Base-by-base conservation (phyloP, 257 asterid genomes). In the Fraxinus cuspidata region DNA sequence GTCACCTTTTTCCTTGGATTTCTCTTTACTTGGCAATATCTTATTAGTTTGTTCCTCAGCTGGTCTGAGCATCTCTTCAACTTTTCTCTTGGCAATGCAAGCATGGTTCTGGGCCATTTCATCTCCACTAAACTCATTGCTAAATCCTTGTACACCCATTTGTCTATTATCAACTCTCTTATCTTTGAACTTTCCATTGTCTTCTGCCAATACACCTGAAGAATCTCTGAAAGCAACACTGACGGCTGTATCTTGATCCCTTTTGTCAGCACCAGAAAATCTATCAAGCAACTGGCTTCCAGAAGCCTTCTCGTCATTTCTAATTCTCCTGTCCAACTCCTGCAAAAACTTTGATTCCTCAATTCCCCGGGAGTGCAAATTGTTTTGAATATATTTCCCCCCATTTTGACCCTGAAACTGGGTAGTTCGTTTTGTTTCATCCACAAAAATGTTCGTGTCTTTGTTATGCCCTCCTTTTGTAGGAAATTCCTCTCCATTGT, bases 321-420 rank as follows among this genome's bases (percentile, higher is more conserved):
- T 88, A 79, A 82, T 85, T 85, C 97, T 86, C 89, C 88, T 80
- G 63, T 80, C 92, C 88, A 89, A 75, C 77, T 90, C 94, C 84
- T 68, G 89, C 72, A 84, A 85, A 81, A 81, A 87, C 82, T 86
- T 89, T 72, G 92, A 74, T 73, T 87, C 92, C 73, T 82, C 90
- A 16, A 63, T 78, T 63, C 58, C 85, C 74, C 34, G 81, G 73
- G 81, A 74, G 67, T 76, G 78, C 63, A 74, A 27, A 77, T 63
- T 82, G 81, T 81, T 78, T 27, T 71, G 83, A 75, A 77, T 47
- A 73, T 86, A 76, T 74, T 74, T 83, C 60, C 81, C 84, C 27
- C 91, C 92, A 80, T 85, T 90, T 42, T 88, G 95, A 80, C 82
- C 83, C 70, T 74, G 86, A 77, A 80, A 81, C 38, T 29, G 76